Percentiles rank a stretch among this genome's conserved stretches.
Conservation (phyloP, 345 rosid species). For the Triadica sebifera region DNA sequence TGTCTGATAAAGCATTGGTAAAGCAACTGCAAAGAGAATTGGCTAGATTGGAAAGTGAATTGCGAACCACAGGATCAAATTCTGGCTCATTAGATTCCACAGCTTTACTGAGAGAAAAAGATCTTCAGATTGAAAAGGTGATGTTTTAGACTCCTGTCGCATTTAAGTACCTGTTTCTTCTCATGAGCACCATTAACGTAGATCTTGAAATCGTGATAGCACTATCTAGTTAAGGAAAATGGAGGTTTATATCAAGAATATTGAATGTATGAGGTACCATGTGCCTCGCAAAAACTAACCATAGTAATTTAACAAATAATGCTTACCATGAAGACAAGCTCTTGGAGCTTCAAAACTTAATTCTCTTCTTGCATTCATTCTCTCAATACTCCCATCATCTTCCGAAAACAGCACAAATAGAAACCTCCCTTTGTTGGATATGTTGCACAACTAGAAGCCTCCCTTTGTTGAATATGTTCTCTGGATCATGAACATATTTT, state of each 20-base stretch:
- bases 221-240: constrained; percentile 2
- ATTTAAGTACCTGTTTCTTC: neutral
- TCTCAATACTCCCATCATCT: neutral
- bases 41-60: constrained; percentile 74
- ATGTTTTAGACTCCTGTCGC: constrained; percentile 11
- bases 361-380: neutral
- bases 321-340: too few species aligned
- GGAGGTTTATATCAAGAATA: neutral
- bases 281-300: too few species aligned
- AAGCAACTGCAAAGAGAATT: constrained; percentile 88
- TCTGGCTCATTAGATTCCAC: constrained; percentile 43
- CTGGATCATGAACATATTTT: too few species aligned
- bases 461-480: neutral
- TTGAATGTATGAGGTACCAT: neutral
- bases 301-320: too few species aligned
- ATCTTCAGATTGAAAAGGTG: constrained; percentile 79
- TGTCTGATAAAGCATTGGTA: constrained; percentile 85
- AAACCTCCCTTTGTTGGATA: constrained; percentile 1
- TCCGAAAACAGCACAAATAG: neutral
- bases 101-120: constrained; percentile 60
- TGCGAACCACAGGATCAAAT: constrained; percentile 47
- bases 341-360: too few species aligned
- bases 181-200: neutral
- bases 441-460: neutral
- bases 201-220: neutral